Conservation (phyloP, 768 basidiomycete species). For the Tylopilus cervinicoccineus region DNA sequence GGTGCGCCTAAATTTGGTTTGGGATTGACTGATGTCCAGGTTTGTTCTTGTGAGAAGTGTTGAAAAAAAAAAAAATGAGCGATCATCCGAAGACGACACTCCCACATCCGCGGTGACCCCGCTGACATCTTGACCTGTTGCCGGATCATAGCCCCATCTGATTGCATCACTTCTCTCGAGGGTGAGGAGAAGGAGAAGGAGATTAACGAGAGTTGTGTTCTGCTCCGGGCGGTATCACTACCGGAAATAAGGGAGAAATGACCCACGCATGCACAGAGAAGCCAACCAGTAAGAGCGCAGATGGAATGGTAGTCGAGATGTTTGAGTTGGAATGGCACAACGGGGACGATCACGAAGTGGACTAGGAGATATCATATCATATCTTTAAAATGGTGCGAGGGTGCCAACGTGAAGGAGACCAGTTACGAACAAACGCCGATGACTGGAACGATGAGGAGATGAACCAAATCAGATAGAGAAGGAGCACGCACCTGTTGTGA, state of each 20-base stretch:
- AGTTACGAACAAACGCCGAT: constrained; percentile 45
- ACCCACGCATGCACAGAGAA: constrained; percentile 54
- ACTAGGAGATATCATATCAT: constrained; percentile 52
- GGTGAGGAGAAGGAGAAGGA: constrained; percentile 50
- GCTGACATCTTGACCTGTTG: constrained; percentile 12
- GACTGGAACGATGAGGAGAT: constrained; percentile 26
- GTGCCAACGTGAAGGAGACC: not conserved
- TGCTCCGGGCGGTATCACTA: constrained; percentile 54
- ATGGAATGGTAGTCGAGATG: constrained; percentile 41
- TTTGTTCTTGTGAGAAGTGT: not conserved
- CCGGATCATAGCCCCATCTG: constrained; percentile 45
- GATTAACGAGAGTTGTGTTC: constrained; percentile 40
- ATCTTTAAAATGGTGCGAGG: constrained; percentile 17
- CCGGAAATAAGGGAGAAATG: constrained; percentile 30
- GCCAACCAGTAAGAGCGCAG: constrained; percentile 55
- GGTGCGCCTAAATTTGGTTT: not conserved
- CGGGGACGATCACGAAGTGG: constrained; percentile 60
- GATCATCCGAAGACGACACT: not conserved
- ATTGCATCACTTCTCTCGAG: constrained; percentile 53
- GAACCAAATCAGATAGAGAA: not conserved
- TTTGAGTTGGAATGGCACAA: constrained; percentile 61
- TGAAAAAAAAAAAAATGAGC: no score
- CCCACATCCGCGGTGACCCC: constrained; percentile 6
- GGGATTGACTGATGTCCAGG: not conserved
- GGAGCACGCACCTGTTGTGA: constrained; percentile 40